A percentile compares a stretch with the other conserved stretches of the same genome.
Evolutionary conservation across 2,329 filamentous ascomycete species (phyloP).

Genomic region (Penicillium sp.): DNA sequence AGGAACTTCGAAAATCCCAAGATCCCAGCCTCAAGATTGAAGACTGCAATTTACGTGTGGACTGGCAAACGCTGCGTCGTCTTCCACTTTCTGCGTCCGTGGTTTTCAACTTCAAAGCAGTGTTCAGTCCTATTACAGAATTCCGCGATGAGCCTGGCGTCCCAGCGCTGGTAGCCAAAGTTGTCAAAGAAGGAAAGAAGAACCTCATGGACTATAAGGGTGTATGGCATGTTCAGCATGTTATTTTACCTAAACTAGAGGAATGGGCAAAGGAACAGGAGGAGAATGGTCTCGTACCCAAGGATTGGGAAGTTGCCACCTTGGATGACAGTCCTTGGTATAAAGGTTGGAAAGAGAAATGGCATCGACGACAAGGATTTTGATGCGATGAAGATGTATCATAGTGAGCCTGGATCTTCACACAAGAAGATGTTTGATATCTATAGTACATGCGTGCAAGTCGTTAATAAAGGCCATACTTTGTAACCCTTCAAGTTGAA

Average conservation of each 20-base stretch:
- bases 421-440: not conserved
- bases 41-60: constrained; percentile 73
- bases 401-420: not conserved
- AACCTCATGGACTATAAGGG: constrained; percentile 78
- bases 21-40: constrained; percentile 59
- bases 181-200: constrained; percentile 72
- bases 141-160: constrained; percentile 74
- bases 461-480: not conserved
- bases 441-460: constrained; percentile 4
- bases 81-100: constrained; percentile 75
- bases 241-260: constrained; percentile 68
- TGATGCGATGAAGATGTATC: constrained; percentile 29
- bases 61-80: constrained; percentile 85
- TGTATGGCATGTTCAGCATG: constrained; percentile 78
- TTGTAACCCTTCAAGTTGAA: not conserved
- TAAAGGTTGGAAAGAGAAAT: constrained; percentile 75
- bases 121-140: constrained; percentile 75
- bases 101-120: constrained; percentile 85
- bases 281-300: constrained; percentile 61
- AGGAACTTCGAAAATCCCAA: constrained; percentile 63
- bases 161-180: constrained; percentile 68
- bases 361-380: constrained; percentile 68
- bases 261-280: constrained; percentile 69
- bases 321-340: constrained; percentile 77
- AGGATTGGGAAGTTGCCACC: constrained; percentile 69